Evolutionary conservation across 768 basidiomycete genomes (phyloP), one percentile per base, ranked within the genome.

Genomic region (Sistotremastrum niveocremeum): DNA sequence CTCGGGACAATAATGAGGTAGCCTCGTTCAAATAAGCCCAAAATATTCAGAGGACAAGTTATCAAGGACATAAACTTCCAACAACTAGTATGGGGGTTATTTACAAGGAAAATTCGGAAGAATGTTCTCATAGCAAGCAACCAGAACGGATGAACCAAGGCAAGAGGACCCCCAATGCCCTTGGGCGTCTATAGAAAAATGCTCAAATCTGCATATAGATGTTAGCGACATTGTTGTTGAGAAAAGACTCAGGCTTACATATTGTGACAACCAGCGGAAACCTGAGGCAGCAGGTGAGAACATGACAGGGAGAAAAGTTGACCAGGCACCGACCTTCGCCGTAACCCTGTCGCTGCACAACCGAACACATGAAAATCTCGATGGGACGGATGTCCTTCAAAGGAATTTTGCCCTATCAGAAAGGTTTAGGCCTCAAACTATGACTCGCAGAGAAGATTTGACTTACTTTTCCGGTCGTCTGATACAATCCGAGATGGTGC

Each of bases 341-440:
- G 62, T 99, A 98, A 42, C 94, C 94, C 65, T 95, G 91, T 63
- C 94, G 76, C 75, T 94, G 90, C 46, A 99, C 95, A 47, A 99
- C 95, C 9, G 95, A 98, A 71, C 93, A 97, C 95, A 99, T 99
- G 79, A 97, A 99, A 55, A 98, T 76, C 62, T 99, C 95, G 63
- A 99, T 97, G 11, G 95, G 95, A 49, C 95, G 79, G 55, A 98
- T 98, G 63, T 97, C 94, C 55, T 72, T 85, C 59, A 99, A 77
- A 49, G 91, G 94, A 36, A 95, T 87, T 65, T 98, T 98, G 62
- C 95, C 95, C 93, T 95, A 54, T 34, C 37, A 29, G 42, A 32
- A 20, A 12, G 31, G 30, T 33, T 42, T 12, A 28, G 12, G 7
- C 38, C 12, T 9, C 2, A 12, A n/a, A 37, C 31, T 12, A 33